Conservation (phyloP, 2,329 filamentous ascomycete species). For the Tolypocladium guangdongense region DNA sequence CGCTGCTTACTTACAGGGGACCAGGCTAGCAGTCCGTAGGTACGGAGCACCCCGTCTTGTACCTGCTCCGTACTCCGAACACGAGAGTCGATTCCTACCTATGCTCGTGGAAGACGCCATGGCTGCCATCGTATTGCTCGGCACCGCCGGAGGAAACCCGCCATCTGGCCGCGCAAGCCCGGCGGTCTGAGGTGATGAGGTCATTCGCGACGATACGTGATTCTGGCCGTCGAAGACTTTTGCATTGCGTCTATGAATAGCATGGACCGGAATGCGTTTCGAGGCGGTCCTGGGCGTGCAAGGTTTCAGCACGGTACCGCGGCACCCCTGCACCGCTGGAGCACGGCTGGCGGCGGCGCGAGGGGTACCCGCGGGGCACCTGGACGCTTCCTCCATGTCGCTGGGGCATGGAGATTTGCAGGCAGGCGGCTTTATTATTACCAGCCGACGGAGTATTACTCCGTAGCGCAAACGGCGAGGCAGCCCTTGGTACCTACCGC, state of each 20-base stretch:
- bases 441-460: no score
- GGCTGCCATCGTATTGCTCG: no score
- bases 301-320: not conserved
- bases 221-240: not conserved
- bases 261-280: not conserved
- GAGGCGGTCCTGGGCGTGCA: no score
- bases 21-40: no score
- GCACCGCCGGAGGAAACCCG: not conserved
- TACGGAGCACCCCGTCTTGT: no score
- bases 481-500: not conserved
- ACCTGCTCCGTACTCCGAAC: no score
- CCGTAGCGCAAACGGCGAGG: not conserved
- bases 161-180: no score
- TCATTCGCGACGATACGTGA: not conserved
- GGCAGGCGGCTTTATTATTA: no score
- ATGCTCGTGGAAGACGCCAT: no score
- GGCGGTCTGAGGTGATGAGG: not conserved
- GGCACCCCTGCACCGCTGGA: not conserved
- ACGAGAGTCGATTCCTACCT: no score
- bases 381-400: not conserved
- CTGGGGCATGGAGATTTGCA: not conserved
- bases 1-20: not conserved
- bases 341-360: not conserved
- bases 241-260: not conserved
- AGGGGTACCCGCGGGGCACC: not conserved